A percentile compares a stretch with the other conserved stretches of the same genome.
These are phyloP conservation scores for Dionaea muscipula DNA, from an alignment of 179 eudicot genomes.

Conservation along the genomic window DNA sequence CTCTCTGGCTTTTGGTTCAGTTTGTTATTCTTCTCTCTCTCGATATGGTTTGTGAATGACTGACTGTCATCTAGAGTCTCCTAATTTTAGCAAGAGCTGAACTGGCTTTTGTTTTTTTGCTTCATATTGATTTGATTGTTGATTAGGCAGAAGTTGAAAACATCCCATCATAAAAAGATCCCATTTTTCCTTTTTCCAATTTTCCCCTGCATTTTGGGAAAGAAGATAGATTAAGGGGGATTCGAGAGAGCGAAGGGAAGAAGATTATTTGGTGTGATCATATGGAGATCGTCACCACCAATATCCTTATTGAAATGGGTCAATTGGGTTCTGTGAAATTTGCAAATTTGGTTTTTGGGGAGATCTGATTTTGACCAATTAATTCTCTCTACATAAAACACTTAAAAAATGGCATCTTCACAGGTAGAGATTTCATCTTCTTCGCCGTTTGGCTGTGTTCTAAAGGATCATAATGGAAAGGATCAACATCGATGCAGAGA, in stretches of 20 bases:
- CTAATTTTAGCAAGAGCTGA: neutral
- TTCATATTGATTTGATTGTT: neutral
- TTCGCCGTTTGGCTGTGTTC: conserved; percentile 25
- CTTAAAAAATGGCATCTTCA: conserved; percentile 17
- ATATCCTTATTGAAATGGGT: too few relatives aligned
- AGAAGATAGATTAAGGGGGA: neutral
- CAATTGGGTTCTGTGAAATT: neutral
- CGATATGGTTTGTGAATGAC: neutral
- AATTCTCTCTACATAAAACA: neutral
- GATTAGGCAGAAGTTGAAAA: neutral
- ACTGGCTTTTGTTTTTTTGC: neutral
- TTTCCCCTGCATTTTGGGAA: neutral
- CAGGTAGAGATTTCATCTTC: conserved; percentile 28
- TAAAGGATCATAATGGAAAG: conserved; percentile 23
- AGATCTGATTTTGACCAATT: neutral
- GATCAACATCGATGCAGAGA: conserved; percentile 7
- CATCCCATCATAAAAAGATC: neutral
- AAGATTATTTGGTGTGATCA: neutral
- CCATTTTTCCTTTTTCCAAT: neutral
- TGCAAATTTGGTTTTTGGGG: neutral
- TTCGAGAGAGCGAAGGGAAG: neutral
- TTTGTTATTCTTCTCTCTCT: neutral
- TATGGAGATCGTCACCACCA: neutral
- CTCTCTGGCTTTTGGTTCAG: too few relatives aligned
- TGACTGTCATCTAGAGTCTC: neutral